Evolutionary conservation across 2,329 filamentous ascomycete species (phyloP), one percentile per base, ranked within the genome.

Genomic region (Fusarium austroafricanum): DNA sequence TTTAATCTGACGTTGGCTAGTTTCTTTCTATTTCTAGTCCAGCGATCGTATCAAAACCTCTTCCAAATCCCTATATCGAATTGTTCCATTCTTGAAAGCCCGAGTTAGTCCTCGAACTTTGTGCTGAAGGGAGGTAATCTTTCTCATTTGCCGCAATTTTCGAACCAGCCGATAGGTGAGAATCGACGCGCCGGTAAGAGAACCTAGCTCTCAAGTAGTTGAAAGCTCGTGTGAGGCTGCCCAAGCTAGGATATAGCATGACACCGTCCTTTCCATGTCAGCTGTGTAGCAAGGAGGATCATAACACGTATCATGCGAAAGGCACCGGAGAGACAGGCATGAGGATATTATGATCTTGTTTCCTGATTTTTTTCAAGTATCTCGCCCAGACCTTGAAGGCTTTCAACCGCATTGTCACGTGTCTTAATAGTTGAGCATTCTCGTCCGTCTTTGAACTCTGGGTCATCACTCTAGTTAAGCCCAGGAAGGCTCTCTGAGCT

Each of bases 51-150:
- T 20, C n/a, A 62, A 5, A 9, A 47, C 37, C 15, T 55, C 49
- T 2, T 62, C 49, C 2, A 4, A 8, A 7, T 62, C 59, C 6
- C 49, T 43, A 3, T 55, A 38, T 9, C 42, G 18, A 6, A 62
- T 62, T 10, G 59, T 62, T 7, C 57, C 57, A 33, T 62, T 62
- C 23, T 62, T 62, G 26, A 56, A 62, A 12, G 57, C 57, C 0
- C 57, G 42, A n/a, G 47, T 17, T 11, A 62, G 6, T 4, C 59
- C 49, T 31, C 42, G 29, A 4, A 62, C 42, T 2, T 62, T 62
- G 37, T 62, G 42, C 35, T 35, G 31, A 3, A 46, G 0, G 2
- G 59, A 49, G 1, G n/a, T 28, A 6, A 43, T 17, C 4, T 43
- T 40, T 14, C n/a, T 38, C 29, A 3, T 0, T 2, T 43, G 42